Evolutionary conservation across 805 yeast genomes (phyloP), one percentile per base, ranked within the genome.

Genomic region (Brettanomyces custersianus): DNA sequence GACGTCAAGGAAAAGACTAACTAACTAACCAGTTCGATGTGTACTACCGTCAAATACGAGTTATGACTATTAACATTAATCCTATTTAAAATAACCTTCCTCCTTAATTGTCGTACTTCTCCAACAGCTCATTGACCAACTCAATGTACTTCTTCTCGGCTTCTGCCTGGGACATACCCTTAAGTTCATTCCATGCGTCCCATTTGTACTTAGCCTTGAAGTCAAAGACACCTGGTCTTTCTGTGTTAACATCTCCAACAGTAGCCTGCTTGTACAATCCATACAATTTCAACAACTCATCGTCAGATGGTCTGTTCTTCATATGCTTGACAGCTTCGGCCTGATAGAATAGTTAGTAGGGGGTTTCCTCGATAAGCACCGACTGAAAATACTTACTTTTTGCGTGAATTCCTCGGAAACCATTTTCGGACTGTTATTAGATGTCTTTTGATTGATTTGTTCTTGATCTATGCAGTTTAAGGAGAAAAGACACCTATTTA

Each of bases 211-310:
- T 87, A 49, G 90, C 96, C 68, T 82, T 86, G 66, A 92, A 72
- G 65, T 87, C 94, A 60, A 92, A 85, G 40, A 83, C 64, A 44
- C 96, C 92, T 37, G 98, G 98, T 67, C 85, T 84, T 38, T 71
- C 67, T 43, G 95, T 82, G 49, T 57, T 61, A 73, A 86, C 86
- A 72, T 92, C 98, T 47, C 98, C 98, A 39, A 80, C 81, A 24
- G 96, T 90, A 50, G 97, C 95, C 68, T 92, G 98, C 66, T 92
- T 92, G 80, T 72, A 92, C 51, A 92, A 71, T 33, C 90, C 96
- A 67, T 92, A 92, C 52, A 92, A 70, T 60, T 79, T 65, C 55
- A 90, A 71, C 55, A 88, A 68, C 59, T 90, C 96, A 53, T 84
- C 94, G 62, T 86, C 90, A 49, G 65, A 59, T 49, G 97, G 96